phyloP scores from a whole-genome alignment of 805 yeast species.

The Candida jianshihensis region DNA sequence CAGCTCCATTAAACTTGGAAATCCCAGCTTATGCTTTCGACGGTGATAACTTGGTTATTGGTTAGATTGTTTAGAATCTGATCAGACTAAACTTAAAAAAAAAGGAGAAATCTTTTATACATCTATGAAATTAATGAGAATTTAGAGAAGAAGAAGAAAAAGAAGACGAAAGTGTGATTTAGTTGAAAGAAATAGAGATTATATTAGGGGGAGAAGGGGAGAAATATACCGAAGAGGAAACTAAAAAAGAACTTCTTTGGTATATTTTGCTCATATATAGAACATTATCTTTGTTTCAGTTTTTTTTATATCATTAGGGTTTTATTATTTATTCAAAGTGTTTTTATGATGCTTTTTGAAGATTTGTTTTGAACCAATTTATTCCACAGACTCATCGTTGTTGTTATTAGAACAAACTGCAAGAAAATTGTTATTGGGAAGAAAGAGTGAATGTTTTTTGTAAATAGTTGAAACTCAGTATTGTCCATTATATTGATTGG shows the following conservation, averaged over 20 bases:
- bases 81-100: too few species aligned
- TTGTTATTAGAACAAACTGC: too few species aligned
- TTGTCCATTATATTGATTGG: too few species aligned
- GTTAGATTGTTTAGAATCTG: constrained; percentile 59
- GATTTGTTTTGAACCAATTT: not conserved
- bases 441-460: not conserved
- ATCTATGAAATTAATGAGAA: constrained; percentile 1
- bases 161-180: not conserved
- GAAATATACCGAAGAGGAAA: too few species aligned
- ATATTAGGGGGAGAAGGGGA: not conserved
- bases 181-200: not conserved
- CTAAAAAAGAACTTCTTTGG: too few species aligned
- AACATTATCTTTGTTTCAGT: not conserved
- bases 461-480: too few species aligned
- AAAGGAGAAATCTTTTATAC: not conserved
- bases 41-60: constrained; percentile 80
- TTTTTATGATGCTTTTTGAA: not conserved
- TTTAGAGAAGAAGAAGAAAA: not conserved
- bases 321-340: constrained; percentile 1
- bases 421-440: too few species aligned
- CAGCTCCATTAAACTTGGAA: constrained; percentile 98
- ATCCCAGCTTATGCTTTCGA: constrained; percentile 86
- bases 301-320: not conserved
- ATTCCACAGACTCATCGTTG: too few species aligned
- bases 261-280: not conserved